Conservation (phyloP, 805 yeast species). For the Starmerella apis region DNA sequence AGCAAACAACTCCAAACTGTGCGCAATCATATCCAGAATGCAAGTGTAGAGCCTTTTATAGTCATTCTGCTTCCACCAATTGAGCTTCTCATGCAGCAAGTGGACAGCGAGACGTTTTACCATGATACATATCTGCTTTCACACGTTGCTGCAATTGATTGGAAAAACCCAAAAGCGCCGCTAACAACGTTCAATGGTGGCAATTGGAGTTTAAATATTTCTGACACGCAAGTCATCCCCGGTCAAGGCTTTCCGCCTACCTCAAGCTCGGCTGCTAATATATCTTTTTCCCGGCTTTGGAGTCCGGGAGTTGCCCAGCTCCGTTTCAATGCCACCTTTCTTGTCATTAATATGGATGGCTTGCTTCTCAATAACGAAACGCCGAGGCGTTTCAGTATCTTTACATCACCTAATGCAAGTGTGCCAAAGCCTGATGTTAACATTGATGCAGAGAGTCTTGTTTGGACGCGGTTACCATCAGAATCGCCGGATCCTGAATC, state of each 20-base stretch:
- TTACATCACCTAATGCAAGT: not conserved
- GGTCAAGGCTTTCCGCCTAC: conserved; percentile 6
- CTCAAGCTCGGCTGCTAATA: not conserved
- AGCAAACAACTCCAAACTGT: conserved; percentile 18
- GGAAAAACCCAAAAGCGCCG: not conserved
- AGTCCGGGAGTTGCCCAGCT: conserved; percentile 11
- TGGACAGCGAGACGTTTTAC: conserved; percentile 15
- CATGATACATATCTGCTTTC: conserved; percentile 23
- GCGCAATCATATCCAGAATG: conserved; percentile 3
- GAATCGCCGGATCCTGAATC: not conserved
- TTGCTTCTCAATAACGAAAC: conserved; percentile 4
- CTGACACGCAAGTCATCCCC: conserved; percentile 7
- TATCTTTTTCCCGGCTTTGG: conserved; percentile 9
- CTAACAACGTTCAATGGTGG: conserved; percentile 11
- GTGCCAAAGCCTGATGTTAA: not conserved
- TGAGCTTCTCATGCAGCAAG: not conserved
- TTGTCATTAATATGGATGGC: conserved; percentile 9
- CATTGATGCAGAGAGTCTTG: not conserved
- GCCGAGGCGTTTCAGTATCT: conserved; percentile 6
- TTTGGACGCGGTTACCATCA: not conserved
- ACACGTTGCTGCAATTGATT: conserved; percentile 16
- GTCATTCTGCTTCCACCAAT: conserved; percentile 22
- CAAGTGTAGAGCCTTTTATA: conserved; percentile 7
- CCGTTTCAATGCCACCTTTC: conserved; percentile 10
- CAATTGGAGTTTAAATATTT: conserved; percentile 4